Base-by-base conservation (phyloP, 441 rosid genomes). In the Raphanus hybrid region DNA sequence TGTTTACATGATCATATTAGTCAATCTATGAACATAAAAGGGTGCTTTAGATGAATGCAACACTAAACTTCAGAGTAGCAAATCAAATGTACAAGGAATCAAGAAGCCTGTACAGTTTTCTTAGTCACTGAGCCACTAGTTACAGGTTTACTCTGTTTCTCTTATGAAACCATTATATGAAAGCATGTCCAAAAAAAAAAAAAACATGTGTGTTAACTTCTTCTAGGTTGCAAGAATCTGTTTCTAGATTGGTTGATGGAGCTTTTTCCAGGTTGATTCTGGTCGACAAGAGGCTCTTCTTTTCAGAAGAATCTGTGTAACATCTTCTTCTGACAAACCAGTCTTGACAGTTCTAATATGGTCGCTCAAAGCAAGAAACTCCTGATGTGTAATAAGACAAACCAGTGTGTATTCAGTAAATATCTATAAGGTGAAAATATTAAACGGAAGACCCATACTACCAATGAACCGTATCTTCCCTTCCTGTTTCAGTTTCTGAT, bases 341-440 rank as follows among this genome's bases (percentile, higher is more conserved):
- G 93, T 92, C 39, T 82, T 93, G 63, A 91, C 98, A n/a, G 79
- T 84, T 67, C 97, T 96, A 76, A 91, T 91, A 61, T 80, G 88
- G 83, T 92, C 97, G 67, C 94, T 94, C 70, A 92, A 78, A 55
- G 90, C 94, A 69, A 91, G 98, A 78, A 93, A 92, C 69, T 93
- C 98, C 98, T 93, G 89, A 41, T 77, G 65, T 57, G 34, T 43
- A 58, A 37, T 64, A 41, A 41, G 23, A 20, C 23, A 20, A 20
- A 20, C 60, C 59, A 77, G 8, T 37, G 18, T 67, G 9, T 48
- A 57, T 8, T 65, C 45, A 4, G 11, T 20, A 54, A 37, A 41
- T 29, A 55, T 11, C 27, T 11, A 16, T 12, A 14, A 16, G 18
- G 65, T 32, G 34, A 70, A 71, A 16, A 16, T 16, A 16, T 16